These are phyloP conservation scores for Paramyrothecium roridum DNA, from an alignment of 2,329 filamentous ascomycete species.

Conservation along the genomic window DNA sequence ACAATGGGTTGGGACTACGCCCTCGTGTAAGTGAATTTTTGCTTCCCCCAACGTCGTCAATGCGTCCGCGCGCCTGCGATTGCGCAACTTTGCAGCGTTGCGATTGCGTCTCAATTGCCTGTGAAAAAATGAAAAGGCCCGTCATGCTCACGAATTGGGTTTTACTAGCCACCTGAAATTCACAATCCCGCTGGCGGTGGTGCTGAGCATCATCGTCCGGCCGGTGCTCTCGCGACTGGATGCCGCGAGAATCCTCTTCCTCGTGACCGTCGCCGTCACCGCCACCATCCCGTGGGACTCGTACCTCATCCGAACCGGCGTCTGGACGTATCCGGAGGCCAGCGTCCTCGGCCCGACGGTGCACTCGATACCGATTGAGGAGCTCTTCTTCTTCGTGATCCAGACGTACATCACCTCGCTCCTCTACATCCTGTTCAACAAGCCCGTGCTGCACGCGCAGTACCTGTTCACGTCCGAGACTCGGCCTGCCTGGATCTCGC, in stretches of 20 bases:
- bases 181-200: constrained; percentile 14
- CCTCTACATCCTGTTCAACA: constrained; percentile 65
- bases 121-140: background rate
- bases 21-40: constrained; percentile 12
- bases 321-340: constrained; percentile 69
- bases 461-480: constrained; percentile 30
- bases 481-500: constrained; percentile 13
- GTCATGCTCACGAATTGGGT: background rate
- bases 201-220: constrained; percentile 8
- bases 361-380: constrained; percentile 65
- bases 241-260: constrained; percentile 11
- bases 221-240: constrained; percentile 14
- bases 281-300: constrained; percentile 76
- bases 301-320: constrained; percentile 63
- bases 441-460: constrained; percentile 52
- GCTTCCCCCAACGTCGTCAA: background rate
- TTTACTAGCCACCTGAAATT: constrained; percentile 14
- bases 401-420: constrained; percentile 72
- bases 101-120: background rate
- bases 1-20: constrained; percentile 20
- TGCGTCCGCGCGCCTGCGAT: background rate
- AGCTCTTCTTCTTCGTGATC: constrained; percentile 74
- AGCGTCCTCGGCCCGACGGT: constrained; percentile 62
- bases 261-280: constrained; percentile 45
- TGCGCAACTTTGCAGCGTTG: background rate